Evolutionary conservation across 768 basidiomycete species (phyloP).

Genomic region (Calocybe cyanea): DNA sequence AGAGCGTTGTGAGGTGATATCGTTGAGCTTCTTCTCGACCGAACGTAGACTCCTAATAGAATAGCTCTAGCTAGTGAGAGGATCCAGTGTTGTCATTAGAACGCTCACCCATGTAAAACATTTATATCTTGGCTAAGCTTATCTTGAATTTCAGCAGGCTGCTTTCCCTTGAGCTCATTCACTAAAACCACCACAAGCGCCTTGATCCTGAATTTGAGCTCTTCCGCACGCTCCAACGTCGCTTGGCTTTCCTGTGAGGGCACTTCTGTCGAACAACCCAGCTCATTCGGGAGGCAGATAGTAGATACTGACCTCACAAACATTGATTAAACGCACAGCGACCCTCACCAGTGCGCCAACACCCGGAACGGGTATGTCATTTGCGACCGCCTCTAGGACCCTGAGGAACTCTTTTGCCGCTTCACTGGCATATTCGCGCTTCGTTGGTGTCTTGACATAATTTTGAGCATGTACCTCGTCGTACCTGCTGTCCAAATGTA

Average conservation of each 20-base stretch:
- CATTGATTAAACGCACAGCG: constrained; percentile 3
- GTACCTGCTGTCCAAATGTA: no score
- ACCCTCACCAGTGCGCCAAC: no score
- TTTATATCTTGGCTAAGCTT: no score
- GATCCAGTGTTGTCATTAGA: no score
- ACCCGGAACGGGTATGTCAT: no score
- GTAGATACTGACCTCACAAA: constrained; percentile 9
- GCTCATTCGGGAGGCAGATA: not conserved
- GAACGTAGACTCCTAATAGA: constrained; percentile 1
- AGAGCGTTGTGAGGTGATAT: constrained; percentile 1
- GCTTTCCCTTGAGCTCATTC: constrained; percentile 12
- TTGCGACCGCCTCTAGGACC: no score
- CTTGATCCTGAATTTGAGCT: no score
- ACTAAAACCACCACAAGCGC: no score
- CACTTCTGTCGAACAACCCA: no score
- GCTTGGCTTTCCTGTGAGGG: constrained; percentile 4
- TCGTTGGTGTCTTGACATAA: not conserved
- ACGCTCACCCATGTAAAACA: not conserved
- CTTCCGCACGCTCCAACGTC: constrained; percentile 7
- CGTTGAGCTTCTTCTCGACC: no score
- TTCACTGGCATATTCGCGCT: constrained; percentile 5
- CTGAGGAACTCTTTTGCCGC: no score
- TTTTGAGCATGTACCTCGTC: no score
- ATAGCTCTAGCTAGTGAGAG: not conserved
- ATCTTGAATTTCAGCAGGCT: not conserved